Percentiles rank a stretch among this genome's conserved stretches.
Evolutionary conservation across 169 alveolate genomes (phyloP).

Genomic region (Cryptosporidium felis): DNA sequence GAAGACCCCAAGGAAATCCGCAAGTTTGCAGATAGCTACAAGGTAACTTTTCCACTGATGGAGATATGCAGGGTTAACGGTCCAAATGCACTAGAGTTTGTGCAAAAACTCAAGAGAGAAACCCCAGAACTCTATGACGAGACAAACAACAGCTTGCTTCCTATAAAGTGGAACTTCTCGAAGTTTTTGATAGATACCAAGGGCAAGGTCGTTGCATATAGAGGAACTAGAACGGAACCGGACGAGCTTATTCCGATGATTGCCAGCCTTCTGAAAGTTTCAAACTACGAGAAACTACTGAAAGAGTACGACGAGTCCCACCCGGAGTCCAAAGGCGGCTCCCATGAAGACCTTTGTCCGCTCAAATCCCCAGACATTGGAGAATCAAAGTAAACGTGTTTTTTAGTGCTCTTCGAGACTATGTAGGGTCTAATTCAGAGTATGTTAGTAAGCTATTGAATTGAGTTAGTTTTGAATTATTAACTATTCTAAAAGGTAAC

Average conservation of each 20-base stretch:
- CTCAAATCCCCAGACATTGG: no score
- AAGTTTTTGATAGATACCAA: constrained; percentile 8
- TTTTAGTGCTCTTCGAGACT: no score
- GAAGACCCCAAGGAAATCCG: constrained; percentile 38
- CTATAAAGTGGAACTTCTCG: constrained; percentile 62
- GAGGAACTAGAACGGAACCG: constrained; percentile 59
- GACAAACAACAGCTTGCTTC: neutral
- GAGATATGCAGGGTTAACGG: constrained; percentile 61
- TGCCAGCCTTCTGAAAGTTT: constrained; percentile 15
- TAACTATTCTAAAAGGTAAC: no score
- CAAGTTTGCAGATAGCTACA: constrained; percentile 13
- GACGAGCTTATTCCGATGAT: constrained; percentile 45
- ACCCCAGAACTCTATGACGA: constrained; percentile 51
- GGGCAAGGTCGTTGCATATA: constrained; percentile 55
- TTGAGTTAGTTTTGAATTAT: no score
- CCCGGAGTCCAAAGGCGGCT: neutral
- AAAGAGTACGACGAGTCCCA: constrained; percentile 2
- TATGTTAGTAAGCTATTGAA: no score
- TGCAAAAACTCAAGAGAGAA: constrained; percentile 31
- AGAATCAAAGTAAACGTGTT: no score
- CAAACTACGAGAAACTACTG: constrained; percentile 15
- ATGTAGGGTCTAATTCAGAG: no score
- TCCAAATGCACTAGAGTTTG: constrained; percentile 37
- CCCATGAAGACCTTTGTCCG: neutral
- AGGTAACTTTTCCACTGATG: constrained; percentile 47